Base-by-base conservation (phyloP, 768 basidiomycete genomes). In the Xerocomellus amylosporus region DNA sequence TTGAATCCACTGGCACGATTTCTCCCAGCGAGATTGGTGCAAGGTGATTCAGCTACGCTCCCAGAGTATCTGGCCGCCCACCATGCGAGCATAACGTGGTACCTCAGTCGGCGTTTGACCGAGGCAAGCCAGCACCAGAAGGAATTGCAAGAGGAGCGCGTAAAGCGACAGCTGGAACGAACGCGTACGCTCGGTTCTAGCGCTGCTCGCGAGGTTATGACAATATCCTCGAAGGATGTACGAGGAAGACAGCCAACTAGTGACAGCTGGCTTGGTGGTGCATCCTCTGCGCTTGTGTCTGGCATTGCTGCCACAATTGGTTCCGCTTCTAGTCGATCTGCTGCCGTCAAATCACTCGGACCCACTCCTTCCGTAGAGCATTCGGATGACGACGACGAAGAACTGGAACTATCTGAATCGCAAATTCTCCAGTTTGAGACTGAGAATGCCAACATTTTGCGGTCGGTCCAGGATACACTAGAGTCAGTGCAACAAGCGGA, bases 401-500 rank as follows among this genome's bases (percentile, higher is more conserved):
- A 92, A 58, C 74, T 87, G 19, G 89, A 93, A 64, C 78, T 97
- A n/a, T 82, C 88, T 1, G 79, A 82, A 40, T 92, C 89, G 5
- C 93, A 94, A 68, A 90, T 97, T 51, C 84, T 91, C 66, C 91
- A 93, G 67, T 98, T 98, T 68, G 93, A 97, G 73, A 75, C 81
- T 10, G 96, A 98, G 71, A 98, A 98, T 66, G 87, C 90, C 41
- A 82, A 83, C 51, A 88, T 98, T 48, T 73, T 98, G 36, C 85
- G 85, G 60, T 81, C 81, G 45, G 92, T 92, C 45, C 90, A 95
- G 67, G 85, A 91, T 57, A 90, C 88, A 7, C 78, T 98, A 31
- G 87, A 88, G 60, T 86, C 91, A 4, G 91, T 99, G 33, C 89
- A 95, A 65, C 86, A 87, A 66, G 96, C 96, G 24, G 96, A 99